Conservation (phyloP, 352 stramenopile genomes). For the Elongisporangium anandrum region DNA sequence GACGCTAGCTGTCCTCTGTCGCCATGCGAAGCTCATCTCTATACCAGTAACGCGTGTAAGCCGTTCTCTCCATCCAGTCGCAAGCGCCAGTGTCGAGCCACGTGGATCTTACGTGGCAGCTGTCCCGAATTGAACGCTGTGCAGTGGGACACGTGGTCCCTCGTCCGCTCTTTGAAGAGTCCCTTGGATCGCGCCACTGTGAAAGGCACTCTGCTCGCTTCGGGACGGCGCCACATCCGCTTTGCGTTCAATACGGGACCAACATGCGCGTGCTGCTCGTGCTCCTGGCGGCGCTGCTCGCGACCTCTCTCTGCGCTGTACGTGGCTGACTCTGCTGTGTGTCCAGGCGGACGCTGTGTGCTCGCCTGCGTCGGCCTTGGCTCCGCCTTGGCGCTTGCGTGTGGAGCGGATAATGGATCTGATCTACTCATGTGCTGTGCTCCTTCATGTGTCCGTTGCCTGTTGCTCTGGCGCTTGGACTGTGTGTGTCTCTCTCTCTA, state of each 20-base stretch:
- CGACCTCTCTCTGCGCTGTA: neutral
- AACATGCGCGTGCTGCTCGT: slow-evolving; percentile 10
- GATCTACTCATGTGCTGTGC: neutral
- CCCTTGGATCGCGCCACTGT: neutral
- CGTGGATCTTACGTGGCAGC: neutral
- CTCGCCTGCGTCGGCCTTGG: no score
- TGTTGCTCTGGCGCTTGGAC: slow-evolving; percentile 2
- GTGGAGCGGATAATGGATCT: neutral
- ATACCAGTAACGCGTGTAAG: neutral
- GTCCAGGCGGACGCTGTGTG: neutral
- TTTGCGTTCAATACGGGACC: neutral
- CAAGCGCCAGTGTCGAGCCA: neutral
- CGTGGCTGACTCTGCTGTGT: slow-evolving; percentile 10
- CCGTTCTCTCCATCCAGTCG: neutral
- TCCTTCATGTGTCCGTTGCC: neutral
- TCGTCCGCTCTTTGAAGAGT: neutral
- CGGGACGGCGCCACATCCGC: neutral
- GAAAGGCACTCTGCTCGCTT: neutral
- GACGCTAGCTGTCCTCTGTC: neutral
- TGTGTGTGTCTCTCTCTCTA: neutral
- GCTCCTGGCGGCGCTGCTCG: slow-evolving; percentile 19
- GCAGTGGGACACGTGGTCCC: neutral
- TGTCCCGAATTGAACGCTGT: neutral
- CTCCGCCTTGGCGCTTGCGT: no score
- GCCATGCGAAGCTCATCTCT: neutral